phyloP scores from a whole-genome alignment of 345 rosid genomes.

The Raphanus sativus region DNA sequence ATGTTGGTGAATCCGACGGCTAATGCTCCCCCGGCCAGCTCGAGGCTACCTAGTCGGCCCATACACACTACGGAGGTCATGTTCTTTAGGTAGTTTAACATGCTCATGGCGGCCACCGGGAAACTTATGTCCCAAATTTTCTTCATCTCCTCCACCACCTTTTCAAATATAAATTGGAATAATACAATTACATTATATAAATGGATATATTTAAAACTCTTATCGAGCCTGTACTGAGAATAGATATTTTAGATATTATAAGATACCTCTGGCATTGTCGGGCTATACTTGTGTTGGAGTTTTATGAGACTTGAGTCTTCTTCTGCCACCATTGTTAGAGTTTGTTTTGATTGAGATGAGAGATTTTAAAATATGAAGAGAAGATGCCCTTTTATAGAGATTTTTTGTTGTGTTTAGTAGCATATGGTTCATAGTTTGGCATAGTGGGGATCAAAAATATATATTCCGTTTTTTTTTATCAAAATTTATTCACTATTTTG shows the following conservation, averaged over 20 bases:
- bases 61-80: conserved; percentile 76
- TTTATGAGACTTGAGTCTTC: conserved; percentile 42
- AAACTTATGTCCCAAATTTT: conserved; percentile 60
- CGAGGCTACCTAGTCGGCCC: conserved; percentile 87
- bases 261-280: conserved; percentile 72
- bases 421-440: conserved; percentile 14
- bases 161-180: not conserved
- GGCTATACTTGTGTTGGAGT: conserved; percentile 41
- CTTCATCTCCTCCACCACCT: conserved; percentile 80
- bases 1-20: conserved; percentile 93
- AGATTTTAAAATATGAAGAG: conserved; percentile 19
- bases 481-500: not conserved
- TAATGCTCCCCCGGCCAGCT: conserved; percentile 89
- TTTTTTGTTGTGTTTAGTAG: conserved; percentile 1
- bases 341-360: conserved; percentile 26
- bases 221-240: not conserved
- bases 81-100: conserved; percentile 68
- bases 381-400: conserved; percentile 32
- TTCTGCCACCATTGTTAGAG: conserved; percentile 44
- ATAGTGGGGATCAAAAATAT: not conserved
- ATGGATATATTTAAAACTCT: not conserved
- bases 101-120: conserved; percentile 73
- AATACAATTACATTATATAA: not conserved
- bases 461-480: not conserved
- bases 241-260: conserved; percentile 9